phyloP scores from a whole-genome alignment of 2,329 filamentous ascomycete genomes.

The Plectosphaerella sp. region DNA sequence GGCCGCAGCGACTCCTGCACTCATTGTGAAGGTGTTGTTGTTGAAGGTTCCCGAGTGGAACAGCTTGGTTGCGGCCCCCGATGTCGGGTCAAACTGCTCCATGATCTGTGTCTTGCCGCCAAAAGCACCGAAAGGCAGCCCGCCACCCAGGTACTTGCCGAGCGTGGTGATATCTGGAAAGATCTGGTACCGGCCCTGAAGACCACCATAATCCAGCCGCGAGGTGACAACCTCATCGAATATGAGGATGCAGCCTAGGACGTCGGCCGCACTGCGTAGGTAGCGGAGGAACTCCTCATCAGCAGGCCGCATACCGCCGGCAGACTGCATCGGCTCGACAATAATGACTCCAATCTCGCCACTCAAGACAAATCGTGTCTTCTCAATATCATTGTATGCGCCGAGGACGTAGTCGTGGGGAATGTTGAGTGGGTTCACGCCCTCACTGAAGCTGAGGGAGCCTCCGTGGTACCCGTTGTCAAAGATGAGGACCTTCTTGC shows the following conservation, averaged over 20 bases:
- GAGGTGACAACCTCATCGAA: constrained; percentile 70
- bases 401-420: constrained; percentile 53
- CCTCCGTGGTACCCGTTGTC: constrained; percentile 36
- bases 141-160: constrained; percentile 64
- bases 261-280: constrained; percentile 32
- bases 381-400: constrained; percentile 47
- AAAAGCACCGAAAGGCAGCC: constrained; percentile 62
- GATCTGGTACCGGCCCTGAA: constrained; percentile 35
- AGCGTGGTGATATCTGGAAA: constrained; percentile 58
- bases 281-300: constrained; percentile 35
- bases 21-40: constrained; percentile 44
- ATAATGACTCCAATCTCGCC: constrained; percentile 56
- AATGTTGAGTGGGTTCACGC: constrained; percentile 22
- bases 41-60: constrained; percentile 63
- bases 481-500: constrained; percentile 45
- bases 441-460: constrained; percentile 25
- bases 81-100: constrained; percentile 45
- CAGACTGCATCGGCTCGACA: constrained; percentile 62
- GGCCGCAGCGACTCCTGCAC: not conserved
- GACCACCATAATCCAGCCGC: constrained; percentile 45
- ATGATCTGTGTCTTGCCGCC: constrained; percentile 57
- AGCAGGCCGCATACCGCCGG: constrained; percentile 52
- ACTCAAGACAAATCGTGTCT: constrained; percentile 31
- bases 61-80: constrained; percentile 16
- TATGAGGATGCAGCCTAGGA: constrained; percentile 51